phyloP scores from a whole-genome alignment of 2,329 filamentous ascomycete species.

The Microascus cirrosus region DNA sequence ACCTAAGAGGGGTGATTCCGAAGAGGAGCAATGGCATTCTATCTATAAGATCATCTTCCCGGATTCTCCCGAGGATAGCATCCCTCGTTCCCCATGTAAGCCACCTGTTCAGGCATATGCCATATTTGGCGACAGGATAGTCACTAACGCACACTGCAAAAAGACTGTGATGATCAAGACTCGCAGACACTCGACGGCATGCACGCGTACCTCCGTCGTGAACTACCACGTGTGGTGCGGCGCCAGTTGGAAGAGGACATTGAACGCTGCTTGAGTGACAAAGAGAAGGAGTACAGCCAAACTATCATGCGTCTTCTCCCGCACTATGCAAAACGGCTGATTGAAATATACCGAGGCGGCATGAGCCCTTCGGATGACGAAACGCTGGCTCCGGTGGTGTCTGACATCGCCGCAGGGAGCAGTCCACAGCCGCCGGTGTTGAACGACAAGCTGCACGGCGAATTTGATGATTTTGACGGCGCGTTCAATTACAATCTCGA shows the following conservation, averaged over 20 bases:
- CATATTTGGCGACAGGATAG: background rate
- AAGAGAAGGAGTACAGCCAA: background rate
- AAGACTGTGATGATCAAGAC: background rate
- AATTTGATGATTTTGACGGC: background rate
- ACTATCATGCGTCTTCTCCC: background rate
- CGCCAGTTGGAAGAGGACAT: constrained; percentile 1
- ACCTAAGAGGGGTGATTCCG: background rate
- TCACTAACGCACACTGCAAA: background rate
- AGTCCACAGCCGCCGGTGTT: background rate
- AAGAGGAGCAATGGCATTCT: background rate
- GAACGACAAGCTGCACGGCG: background rate
- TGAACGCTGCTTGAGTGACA: background rate
- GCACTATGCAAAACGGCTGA: background rate
- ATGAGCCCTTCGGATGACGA: background rate
- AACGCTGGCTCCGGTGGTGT: background rate
- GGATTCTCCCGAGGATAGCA: background rate
- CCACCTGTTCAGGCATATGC: background rate
- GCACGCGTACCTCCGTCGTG: background rate
- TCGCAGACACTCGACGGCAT: background rate
- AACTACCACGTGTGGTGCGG: background rate
- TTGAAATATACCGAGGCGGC: background rate
- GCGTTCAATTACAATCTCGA: background rate
- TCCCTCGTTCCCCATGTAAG: constrained; percentile 3
- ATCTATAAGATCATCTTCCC: constrained; percentile 5
- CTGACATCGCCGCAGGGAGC: background rate